Evolutionary conservation across 306 rosid species (phyloP).

Genomic region (Herpetospermum pedunculosum): DNA sequence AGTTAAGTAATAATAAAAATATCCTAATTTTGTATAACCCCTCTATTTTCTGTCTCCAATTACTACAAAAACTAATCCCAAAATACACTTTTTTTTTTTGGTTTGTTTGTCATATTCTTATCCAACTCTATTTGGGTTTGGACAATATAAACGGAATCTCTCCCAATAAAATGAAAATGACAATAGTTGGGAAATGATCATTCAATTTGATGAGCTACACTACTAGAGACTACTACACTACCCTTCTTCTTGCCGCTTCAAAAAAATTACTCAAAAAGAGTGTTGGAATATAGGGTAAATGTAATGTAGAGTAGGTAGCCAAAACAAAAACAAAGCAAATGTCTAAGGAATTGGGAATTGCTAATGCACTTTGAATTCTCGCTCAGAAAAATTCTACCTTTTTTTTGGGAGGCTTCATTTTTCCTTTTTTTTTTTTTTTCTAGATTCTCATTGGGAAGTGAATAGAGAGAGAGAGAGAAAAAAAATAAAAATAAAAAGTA

Average conservation of each 20-base stretch:
- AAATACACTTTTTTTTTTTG: background rate
- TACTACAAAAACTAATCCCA: background rate
- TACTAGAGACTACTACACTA: background rate
- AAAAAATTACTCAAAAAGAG: background rate
- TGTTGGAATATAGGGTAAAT: background rate
- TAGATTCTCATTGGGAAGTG: constrained; percentile 5
- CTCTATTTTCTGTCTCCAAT: background rate
- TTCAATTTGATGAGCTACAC: constrained; percentile 1
- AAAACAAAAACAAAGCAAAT: background rate
- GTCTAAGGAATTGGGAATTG: background rate
- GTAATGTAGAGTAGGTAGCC: background rate
- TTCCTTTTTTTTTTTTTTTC: background rate
- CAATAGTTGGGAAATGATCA: constrained; percentile 9
- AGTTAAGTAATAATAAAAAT: background rate
- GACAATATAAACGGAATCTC: background rate
- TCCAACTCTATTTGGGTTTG: background rate
- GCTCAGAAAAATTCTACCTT: background rate
- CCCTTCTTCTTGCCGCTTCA: background rate
- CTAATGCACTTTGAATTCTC: background rate
- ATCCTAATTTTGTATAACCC: background rate
- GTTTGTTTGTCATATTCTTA: background rate
- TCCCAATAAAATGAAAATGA: background rate
- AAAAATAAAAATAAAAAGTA: background rate
- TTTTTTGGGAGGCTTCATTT: background rate
- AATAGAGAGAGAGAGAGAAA: background rate